phyloP scores from a whole-genome alignment of 2,329 filamentous ascomycete species.

The Xylariaceae sp. region DNA sequence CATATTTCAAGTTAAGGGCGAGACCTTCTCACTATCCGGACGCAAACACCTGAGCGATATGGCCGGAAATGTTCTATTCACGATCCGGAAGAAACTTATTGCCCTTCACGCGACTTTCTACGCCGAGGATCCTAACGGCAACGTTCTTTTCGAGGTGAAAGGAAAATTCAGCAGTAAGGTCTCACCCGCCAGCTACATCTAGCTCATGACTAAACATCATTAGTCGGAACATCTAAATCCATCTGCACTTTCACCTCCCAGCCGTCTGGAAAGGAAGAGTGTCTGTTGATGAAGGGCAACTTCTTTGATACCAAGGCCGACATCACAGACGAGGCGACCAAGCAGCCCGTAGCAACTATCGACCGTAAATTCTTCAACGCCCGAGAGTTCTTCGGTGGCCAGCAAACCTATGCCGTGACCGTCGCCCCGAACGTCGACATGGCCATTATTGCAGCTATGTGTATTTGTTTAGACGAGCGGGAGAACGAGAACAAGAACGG shows the following conservation, averaged over 20 bases:
- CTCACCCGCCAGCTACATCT: neutral
- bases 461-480: conserved; percentile 67
- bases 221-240: conserved; percentile 52
- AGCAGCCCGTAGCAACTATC: conserved; percentile 54
- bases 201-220: too few relatives aligned
- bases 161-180: conserved; percentile 49
- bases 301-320: conserved; percentile 55
- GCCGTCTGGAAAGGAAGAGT: conserved; percentile 39
- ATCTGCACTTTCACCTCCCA: conserved; percentile 53
- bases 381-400: conserved; percentile 53
- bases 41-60: conserved; percentile 55
- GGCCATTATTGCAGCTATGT: conserved; percentile 61
- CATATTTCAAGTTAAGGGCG: conserved; percentile 54
- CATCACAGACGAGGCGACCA: conserved; percentile 51
- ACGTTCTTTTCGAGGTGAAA: conserved; percentile 52
- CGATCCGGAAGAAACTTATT: conserved; percentile 51
- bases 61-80: conserved; percentile 52
- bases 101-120: conserved; percentile 50
- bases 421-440: conserved; percentile 64
- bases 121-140: conserved; percentile 42
- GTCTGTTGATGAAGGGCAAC: conserved; percentile 57
- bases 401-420: conserved; percentile 63
- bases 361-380: conserved; percentile 54
- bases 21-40: conserved; percentile 47
- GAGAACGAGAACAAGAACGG: too few relatives aligned